A percentile compares a stretch with the other conserved stretches of the same genome.
These are phyloP conservation scores for Tetracentron sinense DNA, from an alignment of 164 flowering plant genomes.

Conservation along the genomic window DNA sequence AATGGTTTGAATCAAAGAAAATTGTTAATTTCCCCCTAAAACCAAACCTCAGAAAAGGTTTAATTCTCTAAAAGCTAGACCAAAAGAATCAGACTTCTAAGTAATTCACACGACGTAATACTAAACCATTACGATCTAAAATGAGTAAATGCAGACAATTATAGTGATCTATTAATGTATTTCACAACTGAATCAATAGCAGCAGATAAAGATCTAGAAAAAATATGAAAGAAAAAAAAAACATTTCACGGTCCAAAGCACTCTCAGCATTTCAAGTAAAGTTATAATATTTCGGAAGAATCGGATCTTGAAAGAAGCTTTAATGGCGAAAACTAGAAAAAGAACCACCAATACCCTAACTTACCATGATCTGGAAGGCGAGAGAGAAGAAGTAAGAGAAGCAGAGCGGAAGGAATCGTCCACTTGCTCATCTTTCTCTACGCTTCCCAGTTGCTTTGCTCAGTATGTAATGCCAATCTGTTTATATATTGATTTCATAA, in stretches of 20 bases:
- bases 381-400: constrained; percentile 63
- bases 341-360: constrained; percentile 7
- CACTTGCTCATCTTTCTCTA: constrained; percentile 67
- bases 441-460: neutral
- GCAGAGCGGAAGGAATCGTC: constrained; percentile 65
- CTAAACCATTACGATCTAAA: neutral
- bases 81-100: neutral
- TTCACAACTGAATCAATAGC: neutral
- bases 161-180: neutral
- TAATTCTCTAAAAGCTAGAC: neutral
- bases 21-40: too few species aligned
- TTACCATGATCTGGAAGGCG: constrained; percentile 84
- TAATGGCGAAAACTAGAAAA: neutral
- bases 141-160: neutral
- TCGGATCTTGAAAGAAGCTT: neutral
- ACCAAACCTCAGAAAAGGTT: too few species aligned
- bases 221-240: neutral
- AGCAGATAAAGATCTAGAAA: neutral
- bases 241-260: neutral
- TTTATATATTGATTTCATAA: constrained; percentile 15
- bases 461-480: constrained; percentile 5
- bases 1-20: neutral
- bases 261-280: neutral
- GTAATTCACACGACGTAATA: neutral
- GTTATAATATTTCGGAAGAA: neutral